phyloP scores from a whole-genome alignment of 2,329 filamentous ascomycete genomes.

The Stagonosporopsis chrysanthemi region DNA sequence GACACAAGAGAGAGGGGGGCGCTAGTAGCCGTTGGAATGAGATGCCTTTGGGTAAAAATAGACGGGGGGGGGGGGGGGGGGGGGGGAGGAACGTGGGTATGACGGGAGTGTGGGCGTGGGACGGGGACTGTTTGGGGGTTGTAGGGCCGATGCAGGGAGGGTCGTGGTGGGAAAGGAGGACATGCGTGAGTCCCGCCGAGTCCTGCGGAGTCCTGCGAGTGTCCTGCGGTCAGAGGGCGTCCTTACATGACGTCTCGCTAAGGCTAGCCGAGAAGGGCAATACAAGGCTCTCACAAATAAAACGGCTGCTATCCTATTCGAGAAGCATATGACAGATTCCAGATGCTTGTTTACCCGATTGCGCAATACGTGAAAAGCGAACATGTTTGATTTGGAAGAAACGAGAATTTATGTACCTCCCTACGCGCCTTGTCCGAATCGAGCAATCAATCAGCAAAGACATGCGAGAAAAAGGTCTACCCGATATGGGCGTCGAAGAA shows the following conservation, averaged over 20 bases:
- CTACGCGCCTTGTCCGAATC: constrained; percentile 1
- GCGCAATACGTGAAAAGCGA: background rate
- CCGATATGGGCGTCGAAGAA: constrained; percentile 11
- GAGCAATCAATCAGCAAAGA: background rate
- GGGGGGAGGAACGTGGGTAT: constrained; percentile 9
- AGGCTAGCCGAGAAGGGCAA: background rate
- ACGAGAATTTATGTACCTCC: constrained; percentile 18
- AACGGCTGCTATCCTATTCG: background rate
- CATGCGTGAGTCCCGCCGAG: too few species aligned
- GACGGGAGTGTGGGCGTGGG: background rate
- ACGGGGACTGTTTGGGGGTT: background rate
- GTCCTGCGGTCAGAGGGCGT: background rate
- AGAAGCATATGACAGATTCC: background rate
- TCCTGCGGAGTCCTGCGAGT: too few species aligned
- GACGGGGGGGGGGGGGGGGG: too few species aligned
- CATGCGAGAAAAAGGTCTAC: constrained; percentile 2
- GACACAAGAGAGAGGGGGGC: background rate
- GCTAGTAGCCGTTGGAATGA: constrained; percentile 7
- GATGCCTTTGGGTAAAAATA: too few species aligned
- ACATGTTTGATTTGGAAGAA: constrained; percentile 8
- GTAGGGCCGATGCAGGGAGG: constrained; percentile 14
- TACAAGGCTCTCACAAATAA: constrained; percentile 10
- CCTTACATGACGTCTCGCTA: background rate
- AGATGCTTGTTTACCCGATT: background rate
- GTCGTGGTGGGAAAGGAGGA: constrained; percentile 5